Conservation (phyloP, 805 yeast species). For the Monosporozyma unispora region DNA sequence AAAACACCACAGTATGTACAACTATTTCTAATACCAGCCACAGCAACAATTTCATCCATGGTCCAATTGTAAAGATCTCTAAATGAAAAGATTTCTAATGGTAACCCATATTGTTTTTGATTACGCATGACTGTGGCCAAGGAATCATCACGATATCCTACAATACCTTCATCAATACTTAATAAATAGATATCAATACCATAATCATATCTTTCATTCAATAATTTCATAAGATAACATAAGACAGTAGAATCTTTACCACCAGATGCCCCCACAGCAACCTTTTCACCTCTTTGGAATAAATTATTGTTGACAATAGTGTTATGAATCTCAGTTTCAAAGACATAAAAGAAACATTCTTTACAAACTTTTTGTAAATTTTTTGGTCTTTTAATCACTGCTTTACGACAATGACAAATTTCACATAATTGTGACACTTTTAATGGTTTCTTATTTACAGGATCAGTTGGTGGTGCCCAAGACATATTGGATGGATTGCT, state of each 20-base stretch:
- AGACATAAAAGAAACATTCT: constrained; percentile 78
- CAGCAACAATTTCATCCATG: constrained; percentile 94
- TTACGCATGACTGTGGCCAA: constrained; percentile 94
- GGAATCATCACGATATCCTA: constrained; percentile 95
- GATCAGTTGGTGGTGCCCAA: constrained; percentile 27
- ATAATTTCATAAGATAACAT: constrained; percentile 75
- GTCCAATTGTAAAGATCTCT: constrained; percentile 92
- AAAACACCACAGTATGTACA: constrained; percentile 98
- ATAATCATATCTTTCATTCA: constrained; percentile 82
- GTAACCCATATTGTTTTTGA: constrained; percentile 74
- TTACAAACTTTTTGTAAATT: constrained; percentile 85
- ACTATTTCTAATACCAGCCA: constrained; percentile 87
- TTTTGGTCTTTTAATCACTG: constrained; percentile 86
- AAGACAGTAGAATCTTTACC: constrained; percentile 97
- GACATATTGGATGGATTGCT: constrained; percentile 4
- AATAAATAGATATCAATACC: constrained; percentile 77
- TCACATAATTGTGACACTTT: constrained; percentile 56
- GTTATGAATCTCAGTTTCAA: constrained; percentile 91
- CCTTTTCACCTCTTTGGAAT: constrained; percentile 72
- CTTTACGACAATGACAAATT: constrained; percentile 71
- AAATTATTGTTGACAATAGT: constrained; percentile 66
- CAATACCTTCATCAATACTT: constrained; percentile 93
- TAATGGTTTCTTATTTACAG: constrained; percentile 22
- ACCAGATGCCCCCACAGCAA: constrained; percentile 98
- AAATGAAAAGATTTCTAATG: constrained; percentile 73